These are phyloP conservation scores for Porodaedalea pini DNA, from an alignment of 1,284 basidiomycete genomes.

Conservation along the genomic window DNA sequence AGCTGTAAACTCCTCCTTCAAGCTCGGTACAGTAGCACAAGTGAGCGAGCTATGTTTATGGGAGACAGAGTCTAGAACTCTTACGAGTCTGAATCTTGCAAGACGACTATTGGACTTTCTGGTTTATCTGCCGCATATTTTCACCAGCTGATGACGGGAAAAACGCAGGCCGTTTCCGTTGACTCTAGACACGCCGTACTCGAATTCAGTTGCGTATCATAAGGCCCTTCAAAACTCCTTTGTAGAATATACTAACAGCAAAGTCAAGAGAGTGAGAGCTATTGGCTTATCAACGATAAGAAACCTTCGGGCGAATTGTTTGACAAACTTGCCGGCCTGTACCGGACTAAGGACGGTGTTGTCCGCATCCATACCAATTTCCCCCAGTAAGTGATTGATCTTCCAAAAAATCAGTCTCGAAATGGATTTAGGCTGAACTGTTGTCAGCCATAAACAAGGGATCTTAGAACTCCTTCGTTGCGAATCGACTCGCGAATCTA, in stretches of 20 bases:
- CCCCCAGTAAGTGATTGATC: slow-evolving; percentile 44
- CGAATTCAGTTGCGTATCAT: slow-evolving; percentile 47
- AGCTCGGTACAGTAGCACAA: slow-evolving; percentile 48
- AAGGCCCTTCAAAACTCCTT: background rate
- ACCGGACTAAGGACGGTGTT: slow-evolving; percentile 48
- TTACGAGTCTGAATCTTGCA: background rate
- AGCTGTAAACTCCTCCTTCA: slow-evolving; percentile 48
- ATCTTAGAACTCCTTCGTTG: slow-evolving; percentile 45
- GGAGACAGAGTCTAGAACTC: background rate
- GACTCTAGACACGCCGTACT: slow-evolving; percentile 55
- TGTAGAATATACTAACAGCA: background rate
- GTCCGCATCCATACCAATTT: slow-evolving; percentile 64
- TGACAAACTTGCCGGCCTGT: slow-evolving; percentile 53
- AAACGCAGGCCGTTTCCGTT: slow-evolving; percentile 48
- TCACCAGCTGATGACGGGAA: slow-evolving; percentile 44
- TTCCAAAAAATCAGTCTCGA: background rate
- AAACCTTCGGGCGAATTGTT: slow-evolving; percentile 37
- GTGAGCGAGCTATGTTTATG: slow-evolving; percentile 21
- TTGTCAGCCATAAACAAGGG: slow-evolving; percentile 47
- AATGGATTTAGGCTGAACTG: background rate
- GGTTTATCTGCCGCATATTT: slow-evolving; percentile 52
- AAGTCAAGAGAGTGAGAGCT: slow-evolving; percentile 46
- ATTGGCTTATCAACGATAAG: slow-evolving; percentile 44
- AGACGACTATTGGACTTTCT: slow-evolving; percentile 52
- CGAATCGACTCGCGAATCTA: slow-evolving; percentile 35